Evolutionary conservation across 192 early-diverging fungal species (phyloP).

Genomic region (Mortierella hygrophila): DNA sequence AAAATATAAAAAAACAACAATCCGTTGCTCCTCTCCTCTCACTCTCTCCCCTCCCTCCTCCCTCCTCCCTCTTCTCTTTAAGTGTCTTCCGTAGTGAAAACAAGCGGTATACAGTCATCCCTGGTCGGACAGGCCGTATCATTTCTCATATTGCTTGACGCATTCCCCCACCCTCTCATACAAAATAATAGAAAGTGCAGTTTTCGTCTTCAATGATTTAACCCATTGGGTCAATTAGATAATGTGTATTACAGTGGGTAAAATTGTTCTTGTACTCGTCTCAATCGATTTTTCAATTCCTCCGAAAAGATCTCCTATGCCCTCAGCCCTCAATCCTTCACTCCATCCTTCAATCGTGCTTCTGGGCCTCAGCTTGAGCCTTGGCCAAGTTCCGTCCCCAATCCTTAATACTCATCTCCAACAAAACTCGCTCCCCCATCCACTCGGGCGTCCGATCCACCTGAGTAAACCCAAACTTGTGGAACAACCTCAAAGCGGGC

Average conservation of each 20-base stretch:
- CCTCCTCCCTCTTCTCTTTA: not conserved
- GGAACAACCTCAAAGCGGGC: slow-evolving; percentile 35
- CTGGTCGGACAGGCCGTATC: not conserved
- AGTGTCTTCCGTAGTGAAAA: not conserved
- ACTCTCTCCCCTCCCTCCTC: not conserved
- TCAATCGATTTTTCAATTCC: no score
- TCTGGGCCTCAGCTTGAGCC: not conserved
- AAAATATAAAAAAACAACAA: not conserved
- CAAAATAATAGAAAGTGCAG: not conserved
- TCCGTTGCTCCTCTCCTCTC: not conserved
- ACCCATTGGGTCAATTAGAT: not conserved
- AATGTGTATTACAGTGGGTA: not conserved
- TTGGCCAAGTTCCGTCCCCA: slow-evolving; percentile 4
- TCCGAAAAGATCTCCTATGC: no score
- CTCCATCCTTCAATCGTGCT: not conserved
- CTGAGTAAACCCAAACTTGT: slow-evolving; percentile 43
- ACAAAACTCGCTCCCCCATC: slow-evolving; percentile 39
- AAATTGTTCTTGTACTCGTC: no score
- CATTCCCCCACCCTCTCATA: not conserved
- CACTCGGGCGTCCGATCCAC: slow-evolving; percentile 37
- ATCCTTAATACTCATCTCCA: slow-evolving; percentile 42
- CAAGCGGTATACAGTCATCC: not conserved
- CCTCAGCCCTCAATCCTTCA: no score
- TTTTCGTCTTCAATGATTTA: not conserved
- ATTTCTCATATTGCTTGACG: not conserved